Conservation (phyloP, 352 stramenopile species). For the Halophytophthora polymorphica region DNA sequence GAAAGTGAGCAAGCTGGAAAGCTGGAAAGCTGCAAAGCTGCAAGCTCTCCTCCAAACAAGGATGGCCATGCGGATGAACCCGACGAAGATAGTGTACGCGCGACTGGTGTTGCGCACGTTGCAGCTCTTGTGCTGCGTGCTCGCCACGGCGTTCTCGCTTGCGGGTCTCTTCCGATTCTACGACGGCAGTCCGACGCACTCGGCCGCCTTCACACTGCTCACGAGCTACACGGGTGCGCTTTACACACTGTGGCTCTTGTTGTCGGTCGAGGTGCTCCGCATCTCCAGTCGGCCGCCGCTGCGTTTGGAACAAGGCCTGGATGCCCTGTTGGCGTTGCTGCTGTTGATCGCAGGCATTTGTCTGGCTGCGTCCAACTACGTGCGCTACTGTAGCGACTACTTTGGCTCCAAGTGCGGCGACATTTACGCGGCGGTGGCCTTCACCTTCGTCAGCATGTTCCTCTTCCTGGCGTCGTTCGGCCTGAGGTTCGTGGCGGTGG, state of each 20-base stretch:
- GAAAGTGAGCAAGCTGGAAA: too few species aligned
- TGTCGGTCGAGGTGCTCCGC: slow-evolving; percentile 49
- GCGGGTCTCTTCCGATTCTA: too few species aligned
- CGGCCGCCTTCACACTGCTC: slow-evolving; percentile 50
- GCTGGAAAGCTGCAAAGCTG: too few species aligned
- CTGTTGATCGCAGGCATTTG: slow-evolving; percentile 57
- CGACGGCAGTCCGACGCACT: slow-evolving; percentile 14
- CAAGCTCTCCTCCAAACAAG: too few species aligned
- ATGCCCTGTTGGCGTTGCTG: slow-evolving; percentile 34
- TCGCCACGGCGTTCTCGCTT: too few species aligned
- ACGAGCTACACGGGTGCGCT: slow-evolving; percentile 65
- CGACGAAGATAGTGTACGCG: too few species aligned
- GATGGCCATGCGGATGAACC: too few species aligned
- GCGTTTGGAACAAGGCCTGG: slow-evolving; percentile 25
- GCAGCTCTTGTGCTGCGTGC: too few species aligned
- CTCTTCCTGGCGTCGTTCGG: slow-evolving; percentile 41
- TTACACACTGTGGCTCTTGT: slow-evolving; percentile 46
- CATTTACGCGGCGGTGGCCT: slow-evolving; percentile 41
- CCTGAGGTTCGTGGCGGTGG: slow-evolving; percentile 24
- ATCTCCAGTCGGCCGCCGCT: slow-evolving; percentile 23
- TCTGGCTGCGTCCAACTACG: slow-evolving; percentile 44
- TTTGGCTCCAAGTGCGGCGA: slow-evolving; percentile 37
- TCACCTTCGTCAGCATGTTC: slow-evolving; percentile 55
- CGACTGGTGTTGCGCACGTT: too few species aligned
- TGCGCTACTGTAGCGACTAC: slow-evolving; percentile 37